Conservation (phyloP, 1,284 basidiomycete genomes). For the Neonothopanus nambi region DNA sequence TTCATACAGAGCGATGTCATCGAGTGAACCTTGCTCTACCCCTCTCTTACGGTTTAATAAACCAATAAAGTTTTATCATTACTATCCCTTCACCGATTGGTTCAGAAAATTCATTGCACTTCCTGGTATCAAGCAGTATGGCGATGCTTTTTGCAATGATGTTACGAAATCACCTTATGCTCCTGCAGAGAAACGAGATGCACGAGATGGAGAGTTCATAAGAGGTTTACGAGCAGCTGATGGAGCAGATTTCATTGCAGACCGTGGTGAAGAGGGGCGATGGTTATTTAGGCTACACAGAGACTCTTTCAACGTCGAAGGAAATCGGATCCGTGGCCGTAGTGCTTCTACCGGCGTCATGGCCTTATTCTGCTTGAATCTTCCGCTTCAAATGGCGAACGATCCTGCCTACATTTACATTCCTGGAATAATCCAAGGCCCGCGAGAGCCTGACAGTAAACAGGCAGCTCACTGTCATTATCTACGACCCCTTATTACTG, state of each 20-base stretch:
- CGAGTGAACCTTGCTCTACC: not conserved
- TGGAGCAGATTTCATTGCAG: conserved; percentile 3
- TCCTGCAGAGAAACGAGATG: not conserved
- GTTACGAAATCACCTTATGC: not conserved
- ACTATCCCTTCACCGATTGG: conserved; percentile 11
- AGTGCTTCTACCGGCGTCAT: conserved; percentile 2
- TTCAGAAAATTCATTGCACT: conserved; percentile 6
- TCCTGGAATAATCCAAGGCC: conserved; percentile 8
- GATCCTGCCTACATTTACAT: conserved; percentile 11
- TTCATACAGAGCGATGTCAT: not conserved
- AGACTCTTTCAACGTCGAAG: conserved; percentile 15
- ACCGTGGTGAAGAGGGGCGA: conserved; percentile 7
- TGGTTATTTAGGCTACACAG: conserved; percentile 6
- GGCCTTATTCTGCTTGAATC: conserved; percentile 3
- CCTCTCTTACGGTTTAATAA: not conserved
- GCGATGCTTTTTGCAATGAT: not conserved
- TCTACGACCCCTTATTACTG: conserved; percentile 2
- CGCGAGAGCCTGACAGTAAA: not conserved
- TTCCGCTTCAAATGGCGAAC: not conserved
- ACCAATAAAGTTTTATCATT: conserved; percentile 6
- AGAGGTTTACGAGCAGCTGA: not conserved
- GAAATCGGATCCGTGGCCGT: conserved; percentile 4
- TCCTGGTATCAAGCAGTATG: conserved; percentile 8
- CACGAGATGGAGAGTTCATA: not conserved
- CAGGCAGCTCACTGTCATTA: conserved; percentile 6